Evolutionary conservation across 306 rosid genomes (phyloP).

Genomic region (Fagus sylvatica): DNA sequence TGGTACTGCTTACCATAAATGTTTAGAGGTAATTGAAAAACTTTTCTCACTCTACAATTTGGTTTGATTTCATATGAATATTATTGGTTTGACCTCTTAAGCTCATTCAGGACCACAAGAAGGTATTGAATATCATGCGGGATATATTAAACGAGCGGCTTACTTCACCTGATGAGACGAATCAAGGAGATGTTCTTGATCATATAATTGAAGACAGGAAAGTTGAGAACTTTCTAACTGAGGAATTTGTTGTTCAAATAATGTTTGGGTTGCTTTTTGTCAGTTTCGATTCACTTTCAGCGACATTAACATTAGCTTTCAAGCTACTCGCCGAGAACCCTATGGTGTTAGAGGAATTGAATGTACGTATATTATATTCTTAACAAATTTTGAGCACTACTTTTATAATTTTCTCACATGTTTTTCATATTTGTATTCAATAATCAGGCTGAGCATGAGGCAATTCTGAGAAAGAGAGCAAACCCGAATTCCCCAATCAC

Average conservation of each 20-base stretch:
- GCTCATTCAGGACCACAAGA: too few species aligned
- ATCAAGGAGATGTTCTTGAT: neutral
- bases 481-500: conserved; percentile 18
- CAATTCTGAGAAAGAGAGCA: conserved; percentile 12
- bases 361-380: too few species aligned
- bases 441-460: conserved; percentile 26
- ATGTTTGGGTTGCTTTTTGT: conserved; percentile 19
- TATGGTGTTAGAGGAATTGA: neutral
- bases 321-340: conserved; percentile 11
- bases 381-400: neutral
- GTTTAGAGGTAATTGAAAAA: neutral
- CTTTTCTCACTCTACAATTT: neutral
- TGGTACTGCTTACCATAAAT: conserved; percentile 18
- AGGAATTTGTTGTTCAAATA: conserved; percentile 22
- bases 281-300: conserved; percentile 18
- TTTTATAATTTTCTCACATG: too few species aligned
- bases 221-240: conserved; percentile 16
- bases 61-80: too few species aligned
- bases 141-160: neutral
- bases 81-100: too few species aligned
- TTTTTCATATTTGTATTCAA: too few species aligned
- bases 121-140: conserved; percentile 1
- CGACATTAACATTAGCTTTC: conserved; percentile 3
- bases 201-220: conserved; percentile 19
- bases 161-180: too few species aligned